Conservation (phyloP, 108 stramenopile genomes). For the Nitzschia sp. region DNA sequence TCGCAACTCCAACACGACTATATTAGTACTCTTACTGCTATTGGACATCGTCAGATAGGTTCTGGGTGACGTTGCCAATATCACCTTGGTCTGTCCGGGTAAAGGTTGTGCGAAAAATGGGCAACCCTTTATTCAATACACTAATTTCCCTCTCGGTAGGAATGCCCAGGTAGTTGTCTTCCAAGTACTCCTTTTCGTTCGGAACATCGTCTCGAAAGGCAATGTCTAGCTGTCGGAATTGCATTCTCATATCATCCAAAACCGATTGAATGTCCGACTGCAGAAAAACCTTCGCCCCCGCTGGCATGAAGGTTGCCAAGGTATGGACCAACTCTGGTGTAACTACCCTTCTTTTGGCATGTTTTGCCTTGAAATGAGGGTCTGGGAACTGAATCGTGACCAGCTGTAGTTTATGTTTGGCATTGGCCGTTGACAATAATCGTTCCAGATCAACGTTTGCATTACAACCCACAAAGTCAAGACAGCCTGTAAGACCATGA, state of each 20-base stretch:
- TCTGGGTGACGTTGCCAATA: too few relatives aligned
- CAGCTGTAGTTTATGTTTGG: slow-evolving; percentile 39
- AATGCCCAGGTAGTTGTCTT: slow-evolving; percentile 68
- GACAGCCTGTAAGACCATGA: slow-evolving; percentile 42
- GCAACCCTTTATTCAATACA: slow-evolving; percentile 68
- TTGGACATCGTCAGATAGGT: too few relatives aligned
- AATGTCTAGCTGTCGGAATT: slow-evolving; percentile 54
- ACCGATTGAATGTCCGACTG: slow-evolving; percentile 79
- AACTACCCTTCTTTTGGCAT: slow-evolving; percentile 82
- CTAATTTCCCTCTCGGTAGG: slow-evolving; percentile 88
- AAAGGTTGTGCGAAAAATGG: slow-evolving; percentile 74
- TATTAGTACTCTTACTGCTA: too few relatives aligned
- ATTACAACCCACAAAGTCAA: slow-evolving; percentile 85
- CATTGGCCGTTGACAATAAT: slow-evolving; percentile 44
- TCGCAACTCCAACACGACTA: too few relatives aligned
- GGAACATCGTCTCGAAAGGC: slow-evolving; percentile 54
- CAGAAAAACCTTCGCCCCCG: slow-evolving; percentile 56
- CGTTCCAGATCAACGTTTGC: slow-evolving; percentile 88
- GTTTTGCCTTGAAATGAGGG: slow-evolving; percentile 83
- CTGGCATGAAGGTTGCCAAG: slow-evolving; percentile 61
- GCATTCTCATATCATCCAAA: slow-evolving; percentile 77
- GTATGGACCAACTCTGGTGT: slow-evolving; percentile 62
- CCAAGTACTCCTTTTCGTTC: slow-evolving; percentile 47
- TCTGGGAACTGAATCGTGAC: slow-evolving; percentile 90
- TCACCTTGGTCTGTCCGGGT: slow-evolving; percentile 34